phyloP scores from a whole-genome alignment of 345 rosid genomes.

The Eucalyptus cladocalyx region DNA sequence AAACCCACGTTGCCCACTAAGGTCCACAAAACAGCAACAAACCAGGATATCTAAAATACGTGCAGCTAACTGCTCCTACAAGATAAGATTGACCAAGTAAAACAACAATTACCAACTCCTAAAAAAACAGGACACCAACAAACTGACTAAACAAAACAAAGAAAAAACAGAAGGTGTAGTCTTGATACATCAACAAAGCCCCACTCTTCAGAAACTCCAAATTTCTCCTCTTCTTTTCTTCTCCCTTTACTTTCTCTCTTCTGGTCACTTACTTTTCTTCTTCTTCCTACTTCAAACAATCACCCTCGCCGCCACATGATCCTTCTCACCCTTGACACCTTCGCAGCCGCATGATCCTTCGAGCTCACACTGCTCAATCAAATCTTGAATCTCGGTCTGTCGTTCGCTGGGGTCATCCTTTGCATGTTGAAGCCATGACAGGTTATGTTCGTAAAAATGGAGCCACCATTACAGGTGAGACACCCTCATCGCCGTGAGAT shows the following conservation, averaged over 20 bases:
- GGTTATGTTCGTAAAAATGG: neutral
- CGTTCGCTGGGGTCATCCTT: neutral
- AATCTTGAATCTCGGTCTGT: neutral
- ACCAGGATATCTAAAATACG: no score
- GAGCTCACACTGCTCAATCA: neutral
- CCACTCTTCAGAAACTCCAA: no score
- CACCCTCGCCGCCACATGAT: neutral
- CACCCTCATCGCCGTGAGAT: neutral
- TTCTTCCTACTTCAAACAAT: neutral
- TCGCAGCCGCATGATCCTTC: neutral
- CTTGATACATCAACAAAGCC: no score
- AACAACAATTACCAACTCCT: no score
- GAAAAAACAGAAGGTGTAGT: no score
- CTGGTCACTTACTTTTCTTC: neutral
- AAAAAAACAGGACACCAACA: no score
- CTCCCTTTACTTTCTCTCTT: neutral
- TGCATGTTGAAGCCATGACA: neutral
- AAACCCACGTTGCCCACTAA: no score
- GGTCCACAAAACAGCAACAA: no score
- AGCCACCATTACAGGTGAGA: neutral
- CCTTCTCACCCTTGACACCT: neutral
- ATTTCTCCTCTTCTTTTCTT: neutral
- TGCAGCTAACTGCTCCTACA: no score
- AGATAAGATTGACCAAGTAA: no score
- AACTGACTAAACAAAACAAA: no score